Percentiles rank a stretch among this genome's conserved stretches.
These are phyloP conservation scores for Tranzscheliella williamsii DNA, from an alignment of 1,284 basidiomycete genomes.

Conservation along the genomic window DNA sequence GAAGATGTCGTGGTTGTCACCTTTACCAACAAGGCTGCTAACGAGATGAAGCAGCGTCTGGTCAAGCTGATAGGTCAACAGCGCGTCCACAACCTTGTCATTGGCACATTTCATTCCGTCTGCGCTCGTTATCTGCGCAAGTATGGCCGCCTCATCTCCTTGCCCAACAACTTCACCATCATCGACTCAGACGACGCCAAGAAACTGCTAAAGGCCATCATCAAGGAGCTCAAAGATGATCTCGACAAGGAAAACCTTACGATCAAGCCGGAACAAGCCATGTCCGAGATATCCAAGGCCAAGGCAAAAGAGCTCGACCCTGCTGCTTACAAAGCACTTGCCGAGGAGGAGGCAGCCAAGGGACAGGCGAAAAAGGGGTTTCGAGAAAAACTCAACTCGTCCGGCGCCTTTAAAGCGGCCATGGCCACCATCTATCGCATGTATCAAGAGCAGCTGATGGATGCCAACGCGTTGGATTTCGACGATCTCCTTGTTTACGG, in stretches of 20 bases:
- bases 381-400: conserved; percentile 1
- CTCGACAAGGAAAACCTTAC: conserved; percentile 64
- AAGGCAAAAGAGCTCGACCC: conserved; percentile 70
- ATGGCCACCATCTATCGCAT: conserved; percentile 67
- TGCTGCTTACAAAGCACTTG: conserved; percentile 10
- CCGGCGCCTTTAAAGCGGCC: conserved; percentile 15
- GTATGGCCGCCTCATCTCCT: conserved; percentile 69
- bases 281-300: conserved; percentile 75
- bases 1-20: conserved; percentile 60
- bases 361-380: conserved; percentile 12
- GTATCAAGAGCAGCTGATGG: conserved; percentile 71
- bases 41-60: conserved; percentile 81
- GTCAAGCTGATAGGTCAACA: conserved; percentile 72
- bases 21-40: conserved; percentile 78
- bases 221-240: conserved; percentile 68
- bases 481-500: conserved; percentile 81
- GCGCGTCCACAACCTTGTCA: conserved; percentile 68
- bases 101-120: conserved; percentile 79
- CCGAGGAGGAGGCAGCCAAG: conserved; percentile 19
- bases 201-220: conserved; percentile 70
- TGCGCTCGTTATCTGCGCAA: conserved; percentile 74
- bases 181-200: conserved; percentile 79
- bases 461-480: conserved; percentile 79
- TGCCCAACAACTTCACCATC: conserved; percentile 78
- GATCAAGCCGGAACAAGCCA: conserved; percentile 69